Conservation (phyloP, 495 filamentous ascomycete species). For the Chaetomidium leptoderma region DNA sequence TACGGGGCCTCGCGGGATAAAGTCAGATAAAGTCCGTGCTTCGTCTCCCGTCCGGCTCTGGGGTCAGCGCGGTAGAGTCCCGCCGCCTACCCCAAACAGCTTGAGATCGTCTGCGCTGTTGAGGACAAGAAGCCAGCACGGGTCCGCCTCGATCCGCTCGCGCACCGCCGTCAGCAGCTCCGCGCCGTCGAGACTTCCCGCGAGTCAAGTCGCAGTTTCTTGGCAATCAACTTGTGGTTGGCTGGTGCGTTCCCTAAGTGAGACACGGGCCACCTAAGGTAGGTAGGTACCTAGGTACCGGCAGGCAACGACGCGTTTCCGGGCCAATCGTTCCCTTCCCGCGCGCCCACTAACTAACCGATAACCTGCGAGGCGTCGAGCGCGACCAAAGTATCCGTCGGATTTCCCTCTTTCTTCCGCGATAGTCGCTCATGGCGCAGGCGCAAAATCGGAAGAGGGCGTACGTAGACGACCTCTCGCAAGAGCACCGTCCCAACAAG, state of each 20-base stretch:
- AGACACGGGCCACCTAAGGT: not conserved
- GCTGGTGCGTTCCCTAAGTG: too few relatives aligned
- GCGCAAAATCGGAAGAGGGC: constrained; percentile 18
- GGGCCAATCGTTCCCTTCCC: constrained; percentile 6
- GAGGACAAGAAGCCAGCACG: constrained; percentile 36
- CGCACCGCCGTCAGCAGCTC: constrained; percentile 13
- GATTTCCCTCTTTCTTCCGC: constrained; percentile 5
- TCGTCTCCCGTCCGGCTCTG: not conserved
- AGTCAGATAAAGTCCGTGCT: constrained; percentile 5
- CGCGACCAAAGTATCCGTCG: constrained; percentile 1
- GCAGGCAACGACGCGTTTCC: constrained; percentile 8
- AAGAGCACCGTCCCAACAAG: constrained; percentile 14
- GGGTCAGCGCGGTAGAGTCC: not conserved
- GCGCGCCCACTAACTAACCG: not conserved
- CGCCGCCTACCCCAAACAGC: constrained; percentile 20
- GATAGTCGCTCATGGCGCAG: constrained; percentile 11
- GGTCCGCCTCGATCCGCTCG: constrained; percentile 15
- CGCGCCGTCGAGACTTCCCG: constrained; percentile 6
- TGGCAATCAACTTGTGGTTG: constrained; percentile 30
- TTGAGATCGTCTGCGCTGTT: constrained; percentile 38
- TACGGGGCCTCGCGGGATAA: constrained; percentile 15
- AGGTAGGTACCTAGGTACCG: not conserved
- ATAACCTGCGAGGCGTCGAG: constrained; percentile 7
- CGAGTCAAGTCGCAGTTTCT: constrained; percentile 19
- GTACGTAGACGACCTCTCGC: constrained; percentile 8